These are phyloP conservation scores for Lumnitzera littorea DNA, from an alignment of 345 rosid genomes.

Conservation along the genomic window DNA sequence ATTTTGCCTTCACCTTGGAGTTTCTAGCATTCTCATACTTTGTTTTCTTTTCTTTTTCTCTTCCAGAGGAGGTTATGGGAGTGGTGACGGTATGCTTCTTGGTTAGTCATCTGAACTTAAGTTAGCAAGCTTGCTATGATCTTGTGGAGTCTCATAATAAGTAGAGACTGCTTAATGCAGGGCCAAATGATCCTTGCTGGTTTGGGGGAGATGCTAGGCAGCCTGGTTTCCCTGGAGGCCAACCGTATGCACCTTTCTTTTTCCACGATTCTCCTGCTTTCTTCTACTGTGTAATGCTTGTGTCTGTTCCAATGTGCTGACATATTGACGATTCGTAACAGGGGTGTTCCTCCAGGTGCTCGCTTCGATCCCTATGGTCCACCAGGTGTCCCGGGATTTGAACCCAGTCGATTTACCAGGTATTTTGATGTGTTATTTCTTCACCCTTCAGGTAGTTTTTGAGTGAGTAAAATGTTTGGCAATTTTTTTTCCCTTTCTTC, in stretches of 20 bases:
- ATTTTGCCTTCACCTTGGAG: not conserved
- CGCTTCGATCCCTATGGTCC: slow-evolving; percentile 94
- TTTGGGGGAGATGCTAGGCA: slow-evolving; percentile 34
- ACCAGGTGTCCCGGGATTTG: slow-evolving; percentile 75
- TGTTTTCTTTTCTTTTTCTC: slow-evolving; percentile 1
- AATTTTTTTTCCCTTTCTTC: not conserved
- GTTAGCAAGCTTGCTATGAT: slow-evolving; percentile 1
- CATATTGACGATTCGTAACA: slow-evolving; percentile 24
- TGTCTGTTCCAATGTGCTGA: not conserved
- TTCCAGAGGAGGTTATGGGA: slow-evolving; percentile 55
- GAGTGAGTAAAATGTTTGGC: not conserved
- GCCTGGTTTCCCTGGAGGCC: slow-evolving; percentile 34
- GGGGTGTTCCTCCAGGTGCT: slow-evolving; percentile 87
- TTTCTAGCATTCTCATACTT: not conserved
- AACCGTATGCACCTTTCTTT: slow-evolving; percentile 38
- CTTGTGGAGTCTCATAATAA: not conserved
- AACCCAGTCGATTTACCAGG: slow-evolving; percentile 71
- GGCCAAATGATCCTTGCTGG: slow-evolving; percentile 70
- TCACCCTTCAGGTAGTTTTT: not conserved
- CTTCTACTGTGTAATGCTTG: not conserved
- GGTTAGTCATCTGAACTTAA: slow-evolving; percentile 31
- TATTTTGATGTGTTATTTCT: slow-evolving; percentile 10
- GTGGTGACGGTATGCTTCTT: slow-evolving; percentile 62
- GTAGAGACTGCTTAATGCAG: slow-evolving; percentile 22
- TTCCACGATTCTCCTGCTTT: not conserved